Evolutionary conservation across 1,284 basidiomycete species (phyloP).

Genomic region (Malassezia arunalokei): DNA sequence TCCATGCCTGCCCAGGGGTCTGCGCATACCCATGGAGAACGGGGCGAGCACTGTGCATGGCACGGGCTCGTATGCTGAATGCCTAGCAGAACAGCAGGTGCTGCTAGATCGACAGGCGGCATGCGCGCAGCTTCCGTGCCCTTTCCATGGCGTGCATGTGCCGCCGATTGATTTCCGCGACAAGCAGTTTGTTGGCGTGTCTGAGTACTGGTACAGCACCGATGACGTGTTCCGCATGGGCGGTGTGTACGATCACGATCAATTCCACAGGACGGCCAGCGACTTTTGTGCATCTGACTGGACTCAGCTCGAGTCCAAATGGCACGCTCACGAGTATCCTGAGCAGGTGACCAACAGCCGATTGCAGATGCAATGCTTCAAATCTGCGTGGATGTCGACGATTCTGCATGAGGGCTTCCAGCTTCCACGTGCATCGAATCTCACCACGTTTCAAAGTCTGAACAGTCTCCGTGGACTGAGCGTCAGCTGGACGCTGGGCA

Average conservation of each 20-base stretch:
- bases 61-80: constrained; percentile 78
- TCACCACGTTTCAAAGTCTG: constrained; percentile 69
- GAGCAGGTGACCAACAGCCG: constrained; percentile 62
- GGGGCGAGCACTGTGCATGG: constrained; percentile 48
- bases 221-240: constrained; percentile 90
- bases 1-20: constrained; percentile 74
- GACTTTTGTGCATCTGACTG: constrained; percentile 73
- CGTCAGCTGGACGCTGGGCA: constrained; percentile 93
- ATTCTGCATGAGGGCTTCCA: constrained; percentile 92
- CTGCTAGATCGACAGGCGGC: constrained; percentile 74
- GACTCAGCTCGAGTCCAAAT: constrained; percentile 58
- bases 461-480: constrained; percentile 82
- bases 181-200: constrained; percentile 89
- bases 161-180: constrained; percentile 65
- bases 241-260: constrained; percentile 85
- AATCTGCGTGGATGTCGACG: constrained; percentile 94
- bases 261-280: constrained; percentile 83
- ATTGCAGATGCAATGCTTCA: constrained; percentile 96
- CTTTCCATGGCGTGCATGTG: constrained; percentile 94
- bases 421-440: constrained; percentile 57
- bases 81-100: constrained; percentile 61
- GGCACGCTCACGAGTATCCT: constrained; percentile 14
- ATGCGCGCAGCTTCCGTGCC: constrained; percentile 72
- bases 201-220: constrained; percentile 98
- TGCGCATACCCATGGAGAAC: constrained; percentile 47